Evolutionary conservation across 1,284 basidiomycete species (phyloP).

Genomic region (Cutaneotrichosporon cutaneum): DNA sequence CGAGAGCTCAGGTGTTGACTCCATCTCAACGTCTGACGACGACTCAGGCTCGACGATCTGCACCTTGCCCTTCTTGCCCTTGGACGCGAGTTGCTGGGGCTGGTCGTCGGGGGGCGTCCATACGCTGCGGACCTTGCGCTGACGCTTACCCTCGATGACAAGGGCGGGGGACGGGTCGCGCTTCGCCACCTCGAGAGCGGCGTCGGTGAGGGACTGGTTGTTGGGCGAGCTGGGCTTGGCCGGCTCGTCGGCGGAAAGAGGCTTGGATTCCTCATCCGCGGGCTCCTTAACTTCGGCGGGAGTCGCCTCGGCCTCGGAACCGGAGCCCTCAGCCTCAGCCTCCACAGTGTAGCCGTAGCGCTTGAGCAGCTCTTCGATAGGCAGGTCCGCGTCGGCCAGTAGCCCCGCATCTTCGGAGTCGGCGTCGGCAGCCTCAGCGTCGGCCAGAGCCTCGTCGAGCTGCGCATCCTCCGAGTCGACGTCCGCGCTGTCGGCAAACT

Average conservation of each 20-base stretch:
- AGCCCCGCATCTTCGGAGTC: slow-evolving; percentile 58
- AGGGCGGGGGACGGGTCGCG: slow-evolving; percentile 23
- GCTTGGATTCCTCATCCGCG: neutral
- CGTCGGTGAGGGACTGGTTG: slow-evolving; percentile 43
- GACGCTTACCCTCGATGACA: slow-evolving; percentile 42
- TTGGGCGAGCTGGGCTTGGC: neutral
- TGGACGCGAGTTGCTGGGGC: slow-evolving; percentile 25
- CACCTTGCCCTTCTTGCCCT: slow-evolving; percentile 32
- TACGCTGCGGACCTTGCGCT: slow-evolving; percentile 37
- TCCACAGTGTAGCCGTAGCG: slow-evolving; percentile 55
- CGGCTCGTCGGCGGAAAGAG: neutral
- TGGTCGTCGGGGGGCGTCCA: slow-evolving; percentile 42
- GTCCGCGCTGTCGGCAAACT: slow-evolving; percentile 38
- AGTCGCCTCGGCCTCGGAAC: neutral
- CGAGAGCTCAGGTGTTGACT: slow-evolving; percentile 13
- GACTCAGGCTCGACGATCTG: slow-evolving; percentile 23
- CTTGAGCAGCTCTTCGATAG: slow-evolving; percentile 58
- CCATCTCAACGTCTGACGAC: slow-evolving; percentile 14
- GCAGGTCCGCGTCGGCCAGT: slow-evolving; percentile 57
- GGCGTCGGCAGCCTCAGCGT: slow-evolving; percentile 49
- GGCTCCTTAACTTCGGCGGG: neutral
- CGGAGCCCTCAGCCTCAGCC: neutral
- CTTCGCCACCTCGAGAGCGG: slow-evolving; percentile 25
- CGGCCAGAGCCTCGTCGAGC: slow-evolving; percentile 54
- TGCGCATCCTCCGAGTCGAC: slow-evolving; percentile 46